These are phyloP conservation scores for Beauveria bassiana DNA, from an alignment of 2,329 filamentous ascomycete genomes.

Conservation along the genomic window DNA sequence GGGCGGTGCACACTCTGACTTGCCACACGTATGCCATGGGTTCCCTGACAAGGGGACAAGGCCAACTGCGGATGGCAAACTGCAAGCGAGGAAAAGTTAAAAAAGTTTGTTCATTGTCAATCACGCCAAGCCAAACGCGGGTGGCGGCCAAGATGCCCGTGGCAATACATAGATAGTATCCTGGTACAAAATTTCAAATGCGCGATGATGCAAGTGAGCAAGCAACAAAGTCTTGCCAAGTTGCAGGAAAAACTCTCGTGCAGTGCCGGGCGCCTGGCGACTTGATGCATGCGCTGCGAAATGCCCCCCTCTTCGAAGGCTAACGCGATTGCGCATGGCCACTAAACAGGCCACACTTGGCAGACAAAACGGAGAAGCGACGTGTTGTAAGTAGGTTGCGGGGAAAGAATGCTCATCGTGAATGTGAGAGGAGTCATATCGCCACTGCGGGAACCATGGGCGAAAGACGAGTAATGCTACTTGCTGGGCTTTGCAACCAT, in stretches of 20 bases:
- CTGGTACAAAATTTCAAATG: no score
- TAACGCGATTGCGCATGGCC: background rate
- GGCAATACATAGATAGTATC: no score
- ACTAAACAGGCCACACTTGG: background rate
- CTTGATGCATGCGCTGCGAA: background rate
- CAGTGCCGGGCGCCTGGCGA: background rate
- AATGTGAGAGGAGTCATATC: constrained; percentile 1
- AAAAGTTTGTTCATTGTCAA: background rate
- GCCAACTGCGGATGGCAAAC: background rate
- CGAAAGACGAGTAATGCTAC: background rate
- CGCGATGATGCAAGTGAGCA: background rate
- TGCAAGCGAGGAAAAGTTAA: no score
- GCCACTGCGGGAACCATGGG: background rate
- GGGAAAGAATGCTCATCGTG: background rate
- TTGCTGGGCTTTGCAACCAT: background rate
- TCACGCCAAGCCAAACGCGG: constrained; percentile 5
- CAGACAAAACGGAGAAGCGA: background rate
- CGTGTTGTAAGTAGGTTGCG: background rate
- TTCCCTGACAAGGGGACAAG: background rate
- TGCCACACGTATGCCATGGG: background rate
- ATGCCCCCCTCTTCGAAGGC: background rate
- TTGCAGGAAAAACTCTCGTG: background rate
- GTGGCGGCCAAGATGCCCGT: background rate
- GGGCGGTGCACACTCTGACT: background rate
- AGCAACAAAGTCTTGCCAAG: background rate